phyloP scores from a whole-genome alignment of 1,284 basidiomycete species.

The Papiliotrema fonsecae region DNA sequence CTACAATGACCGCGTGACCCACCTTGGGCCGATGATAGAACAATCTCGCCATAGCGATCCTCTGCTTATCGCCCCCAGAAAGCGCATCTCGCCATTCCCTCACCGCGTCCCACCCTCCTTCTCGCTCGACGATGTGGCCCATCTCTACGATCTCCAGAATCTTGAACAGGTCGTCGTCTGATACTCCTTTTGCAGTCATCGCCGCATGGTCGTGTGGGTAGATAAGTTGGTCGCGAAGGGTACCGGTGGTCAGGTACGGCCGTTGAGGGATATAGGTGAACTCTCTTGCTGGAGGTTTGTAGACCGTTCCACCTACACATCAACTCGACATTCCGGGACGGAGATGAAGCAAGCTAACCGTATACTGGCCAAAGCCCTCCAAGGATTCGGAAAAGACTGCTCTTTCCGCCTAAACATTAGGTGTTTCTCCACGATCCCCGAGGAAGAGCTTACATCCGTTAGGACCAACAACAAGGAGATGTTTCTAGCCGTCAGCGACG shows the following conservation, averaged over 20 bases:
- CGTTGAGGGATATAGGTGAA: constrained; percentile 96
- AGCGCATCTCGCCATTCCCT: constrained; percentile 91
- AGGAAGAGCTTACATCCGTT: constrained; percentile 58
- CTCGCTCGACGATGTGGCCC: constrained; percentile 83
- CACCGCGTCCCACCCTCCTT: constrained; percentile 87
- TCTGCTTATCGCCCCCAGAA: constrained; percentile 61
- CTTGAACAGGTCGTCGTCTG: constrained; percentile 68
- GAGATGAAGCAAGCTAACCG: constrained; percentile 49
- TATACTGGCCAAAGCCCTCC: constrained; percentile 98
- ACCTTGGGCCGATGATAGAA: constrained; percentile 95
- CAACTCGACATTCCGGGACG: neutral
- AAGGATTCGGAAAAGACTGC: constrained; percentile 86
- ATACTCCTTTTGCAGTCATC: constrained; percentile 56
- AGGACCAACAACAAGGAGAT: constrained; percentile 84
- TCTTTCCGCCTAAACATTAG: constrained; percentile 65
- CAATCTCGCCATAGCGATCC: constrained; percentile 93
- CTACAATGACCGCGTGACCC: constrained; percentile 4
- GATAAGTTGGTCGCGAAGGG: constrained; percentile 82
- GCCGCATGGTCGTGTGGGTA: constrained; percentile 74
- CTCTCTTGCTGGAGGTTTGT: constrained; percentile 80
- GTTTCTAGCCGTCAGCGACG: constrained; percentile 56
- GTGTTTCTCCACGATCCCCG: neutral
- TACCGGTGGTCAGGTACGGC: constrained; percentile 89
- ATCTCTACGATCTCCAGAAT: constrained; percentile 81
- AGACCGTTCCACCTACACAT: constrained; percentile 70